Evolutionary conservation across 1,139 yeast species (phyloP), one percentile per base, ranked within the genome.

Genomic region (Petasospora rhodanensis): DNA sequence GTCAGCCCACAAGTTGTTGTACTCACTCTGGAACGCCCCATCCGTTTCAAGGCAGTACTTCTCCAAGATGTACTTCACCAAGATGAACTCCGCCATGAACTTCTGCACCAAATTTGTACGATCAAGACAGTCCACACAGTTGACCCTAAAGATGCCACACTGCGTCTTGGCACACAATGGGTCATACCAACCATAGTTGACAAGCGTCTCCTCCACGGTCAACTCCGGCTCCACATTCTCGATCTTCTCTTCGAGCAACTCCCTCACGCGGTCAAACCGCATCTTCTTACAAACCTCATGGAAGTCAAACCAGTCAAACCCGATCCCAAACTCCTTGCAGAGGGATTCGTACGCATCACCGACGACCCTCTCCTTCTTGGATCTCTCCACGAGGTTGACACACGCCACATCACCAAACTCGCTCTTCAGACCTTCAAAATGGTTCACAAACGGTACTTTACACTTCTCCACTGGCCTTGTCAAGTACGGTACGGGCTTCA

Each of bases 51-150:
- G 29, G 4, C 41, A 31, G 29, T 46, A 37, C 17, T 43, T 48
- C 4, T 39, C 38, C 10, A 63, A 31, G 24, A 61, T 62, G 22
- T 38, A 29, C 14, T 40, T 40, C 4, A 37, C 32, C 13, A 65
- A 36, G 0, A 56, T 44, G 13, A 45, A 24, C 22, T 52, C 49
- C 11, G 64, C 58, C 17, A 63, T 34, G 26, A 56, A 55, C 20
- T 64, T 61, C 21, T 61, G 55, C 2, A 64, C 64, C 18, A 65
- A 57, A 34, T 66, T 66, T 3, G 70, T 66, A 35, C 70, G 46
- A 42, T 66, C 71, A 17, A 66, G 49, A 41, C 71, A 66, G 40
- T 66, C 71, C 23, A 62, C 54, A 38, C 70, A 66, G 40, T 64
- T 66, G 14, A 64, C 48, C 35, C 71, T 45, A 22, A 64, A 54